Conservation (phyloP, 371 early-diverging fungal species). For the Actinomortierella ambigua region DNA sequence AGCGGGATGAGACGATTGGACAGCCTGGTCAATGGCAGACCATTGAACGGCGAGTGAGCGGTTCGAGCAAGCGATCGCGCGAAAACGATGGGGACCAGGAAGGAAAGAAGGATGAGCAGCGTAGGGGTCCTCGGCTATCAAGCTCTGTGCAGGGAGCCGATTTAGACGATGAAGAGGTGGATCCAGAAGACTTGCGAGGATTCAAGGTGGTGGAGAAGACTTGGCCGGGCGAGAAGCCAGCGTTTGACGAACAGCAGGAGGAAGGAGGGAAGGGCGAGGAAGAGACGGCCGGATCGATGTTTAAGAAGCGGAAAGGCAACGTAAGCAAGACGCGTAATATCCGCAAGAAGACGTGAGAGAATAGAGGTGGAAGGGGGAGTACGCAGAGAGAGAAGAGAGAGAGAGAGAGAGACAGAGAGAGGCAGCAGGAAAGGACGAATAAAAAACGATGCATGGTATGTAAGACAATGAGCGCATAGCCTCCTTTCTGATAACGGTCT, state of each 20-base stretch:
- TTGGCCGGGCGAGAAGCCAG: constrained; percentile 38
- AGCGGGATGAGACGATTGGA: constrained; percentile 25
- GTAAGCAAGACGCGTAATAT: constrained; percentile 42
- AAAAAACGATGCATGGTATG: no score
- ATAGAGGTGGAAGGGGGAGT: no score
- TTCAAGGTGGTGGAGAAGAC: constrained; percentile 65
- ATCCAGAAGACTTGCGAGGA: constrained; percentile 54
- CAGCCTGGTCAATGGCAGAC: constrained; percentile 44
- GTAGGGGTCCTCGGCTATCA: constrained; percentile 4
- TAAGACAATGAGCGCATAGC: no score
- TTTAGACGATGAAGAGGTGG: constrained; percentile 50
- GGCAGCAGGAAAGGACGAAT: no score
- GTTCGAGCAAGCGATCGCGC: not conserved
- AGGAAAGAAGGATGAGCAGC: constrained; percentile 12
- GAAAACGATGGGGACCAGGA: constrained; percentile 1
- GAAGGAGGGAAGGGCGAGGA: constrained; percentile 11
- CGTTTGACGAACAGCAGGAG: constrained; percentile 24
- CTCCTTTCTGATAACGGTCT: no score
- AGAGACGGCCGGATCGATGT: constrained; percentile 28
- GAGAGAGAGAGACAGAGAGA: no score
- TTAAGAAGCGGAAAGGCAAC: constrained; percentile 60
- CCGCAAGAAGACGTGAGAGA: constrained; percentile 28
- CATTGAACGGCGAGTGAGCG: constrained; percentile 20
- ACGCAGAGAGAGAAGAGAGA: no score
- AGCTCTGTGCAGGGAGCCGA: constrained; percentile 24